These are phyloP conservation scores for Phaffomyces thermotolerans DNA, from an alignment of 805 yeast genomes.

Conservation along the genomic window DNA sequence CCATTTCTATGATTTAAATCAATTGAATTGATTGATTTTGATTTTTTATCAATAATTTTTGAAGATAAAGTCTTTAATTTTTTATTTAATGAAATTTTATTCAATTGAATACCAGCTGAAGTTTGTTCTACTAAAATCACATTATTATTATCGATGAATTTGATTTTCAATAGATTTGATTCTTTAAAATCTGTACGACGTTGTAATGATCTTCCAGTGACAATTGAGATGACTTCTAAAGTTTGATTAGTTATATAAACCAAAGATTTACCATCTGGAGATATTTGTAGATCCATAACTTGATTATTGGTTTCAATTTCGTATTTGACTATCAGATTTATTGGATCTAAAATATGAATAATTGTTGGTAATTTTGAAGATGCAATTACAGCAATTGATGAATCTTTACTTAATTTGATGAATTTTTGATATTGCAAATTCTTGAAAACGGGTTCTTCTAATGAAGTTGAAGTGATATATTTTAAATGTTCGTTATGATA, in stretches of 20 bases:
- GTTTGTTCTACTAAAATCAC: slow-evolving; percentile 12
- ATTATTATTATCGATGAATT: slow-evolving; percentile 24
- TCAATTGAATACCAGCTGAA: slow-evolving; percentile 13
- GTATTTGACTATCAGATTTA: slow-evolving; percentile 46
- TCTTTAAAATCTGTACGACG: slow-evolving; percentile 29
- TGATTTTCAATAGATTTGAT: slow-evolving; percentile 27
- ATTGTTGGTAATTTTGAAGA: slow-evolving; percentile 64
- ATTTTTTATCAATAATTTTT: slow-evolving; percentile 15
- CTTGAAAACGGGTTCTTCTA: slow-evolving; percentile 35
- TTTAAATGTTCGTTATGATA: slow-evolving; percentile 64
- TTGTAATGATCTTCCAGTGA: slow-evolving; percentile 31
- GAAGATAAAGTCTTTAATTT: slow-evolving; percentile 15
- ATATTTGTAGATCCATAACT: slow-evolving; percentile 59
- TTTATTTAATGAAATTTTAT: slow-evolving; percentile 12
- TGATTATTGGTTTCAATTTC: slow-evolving; percentile 51
- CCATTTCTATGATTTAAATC: slow-evolving; percentile 33
- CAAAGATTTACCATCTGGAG: slow-evolving; percentile 63
- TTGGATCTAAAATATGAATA: slow-evolving; percentile 56
- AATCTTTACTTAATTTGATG: slow-evolving; percentile 51
- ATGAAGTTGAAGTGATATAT: slow-evolving; percentile 57
- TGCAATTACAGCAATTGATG: slow-evolving; percentile 59
- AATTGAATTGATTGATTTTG: slow-evolving; percentile 39
- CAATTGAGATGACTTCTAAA: slow-evolving; percentile 37
- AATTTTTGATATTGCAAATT: slow-evolving; percentile 46
- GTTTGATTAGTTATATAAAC: slow-evolving; percentile 54